These are phyloP conservation scores for Fagopyrum tataricum DNA, from an alignment of 148 eudicot species.

Conservation along the genomic window DNA sequence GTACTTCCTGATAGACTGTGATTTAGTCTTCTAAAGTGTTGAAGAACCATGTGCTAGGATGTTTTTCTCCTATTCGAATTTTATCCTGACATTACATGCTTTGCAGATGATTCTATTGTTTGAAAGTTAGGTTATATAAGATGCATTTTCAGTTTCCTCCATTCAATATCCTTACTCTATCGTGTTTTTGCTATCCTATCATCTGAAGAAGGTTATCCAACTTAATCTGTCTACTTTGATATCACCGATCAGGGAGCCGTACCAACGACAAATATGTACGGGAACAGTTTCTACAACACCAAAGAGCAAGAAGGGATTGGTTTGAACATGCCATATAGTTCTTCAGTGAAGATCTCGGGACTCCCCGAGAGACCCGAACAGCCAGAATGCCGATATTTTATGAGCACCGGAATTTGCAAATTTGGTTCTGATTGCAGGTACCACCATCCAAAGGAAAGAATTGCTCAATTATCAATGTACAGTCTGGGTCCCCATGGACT, in stretches of 20 bases:
- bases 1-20: too few species aligned
- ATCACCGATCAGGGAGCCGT: slow-evolving; percentile 7
- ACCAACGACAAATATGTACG: background rate
- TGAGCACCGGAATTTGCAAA: slow-evolving; percentile 55
- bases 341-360: background rate
- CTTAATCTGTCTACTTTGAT: background rate
- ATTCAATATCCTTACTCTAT: too few species aligned
- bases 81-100: too few species aligned
- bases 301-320: slow-evolving; percentile 3
- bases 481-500: slow-evolving; percentile 45
- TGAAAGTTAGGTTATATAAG: background rate
- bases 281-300: slow-evolving; percentile 10
- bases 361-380: slow-evolving; percentile 48
- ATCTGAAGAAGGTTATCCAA: too few species aligned
- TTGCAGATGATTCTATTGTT: too few species aligned
- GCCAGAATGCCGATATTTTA: slow-evolving; percentile 59
- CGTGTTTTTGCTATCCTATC: too few species aligned
- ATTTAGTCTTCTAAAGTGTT: too few species aligned
- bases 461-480: slow-evolving; percentile 21
- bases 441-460: slow-evolving; percentile 48
- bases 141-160: slow-evolving; percentile 5
- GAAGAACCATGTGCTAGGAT: too few species aligned
- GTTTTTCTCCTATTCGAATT: too few species aligned
- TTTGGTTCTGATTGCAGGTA: slow-evolving; percentile 56
- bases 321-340: background rate